Conservation (phyloP, 1,284 basidiomycete species). For the Chiua sp. region DNA sequence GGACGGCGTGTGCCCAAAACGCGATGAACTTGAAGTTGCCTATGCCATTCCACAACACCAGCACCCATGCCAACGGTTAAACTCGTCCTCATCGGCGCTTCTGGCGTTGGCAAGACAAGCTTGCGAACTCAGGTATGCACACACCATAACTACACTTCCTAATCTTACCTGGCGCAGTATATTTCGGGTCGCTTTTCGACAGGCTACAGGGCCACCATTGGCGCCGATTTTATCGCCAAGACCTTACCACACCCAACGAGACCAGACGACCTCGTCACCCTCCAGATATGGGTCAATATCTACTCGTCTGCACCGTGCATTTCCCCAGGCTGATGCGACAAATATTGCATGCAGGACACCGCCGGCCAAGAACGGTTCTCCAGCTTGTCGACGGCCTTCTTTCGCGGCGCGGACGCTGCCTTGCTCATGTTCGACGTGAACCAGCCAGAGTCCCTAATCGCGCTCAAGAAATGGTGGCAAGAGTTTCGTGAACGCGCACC, state of each 20-base stretch:
- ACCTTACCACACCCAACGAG: conserved; percentile 63
- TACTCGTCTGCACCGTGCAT: conserved; percentile 5
- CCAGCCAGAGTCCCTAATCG: conserved; percentile 58
- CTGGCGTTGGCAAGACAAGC: conserved; percentile 80
- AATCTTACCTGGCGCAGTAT: conserved; percentile 50
- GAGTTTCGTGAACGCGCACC: conserved; percentile 74
- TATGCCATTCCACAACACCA: conserved; percentile 20
- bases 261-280: conserved; percentile 57
- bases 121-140: conserved; percentile 66
- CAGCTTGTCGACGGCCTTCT: conserved; percentile 79
- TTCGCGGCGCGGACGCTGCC: conserved; percentile 81
- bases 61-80: conserved; percentile 68
- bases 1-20: conserved; percentile 1
- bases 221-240: conserved; percentile 83
- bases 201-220: conserved; percentile 82
- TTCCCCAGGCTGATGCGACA: conserved; percentile 11
- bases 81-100: conserved; percentile 77
- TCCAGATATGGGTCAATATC: conserved; percentile 80
- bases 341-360: conserved; percentile 56
- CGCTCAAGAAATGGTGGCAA: conserved; percentile 75
- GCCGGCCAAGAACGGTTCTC: conserved; percentile 88
- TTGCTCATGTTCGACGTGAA: conserved; percentile 84
- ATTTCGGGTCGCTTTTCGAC: conserved; percentile 75
- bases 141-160: background rate
- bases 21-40: conserved; percentile 17